These are phyloP conservation scores for Mucor plumbeus DNA, from an alignment of 371 early-diverging fungal genomes.

Conservation along the genomic window DNA sequence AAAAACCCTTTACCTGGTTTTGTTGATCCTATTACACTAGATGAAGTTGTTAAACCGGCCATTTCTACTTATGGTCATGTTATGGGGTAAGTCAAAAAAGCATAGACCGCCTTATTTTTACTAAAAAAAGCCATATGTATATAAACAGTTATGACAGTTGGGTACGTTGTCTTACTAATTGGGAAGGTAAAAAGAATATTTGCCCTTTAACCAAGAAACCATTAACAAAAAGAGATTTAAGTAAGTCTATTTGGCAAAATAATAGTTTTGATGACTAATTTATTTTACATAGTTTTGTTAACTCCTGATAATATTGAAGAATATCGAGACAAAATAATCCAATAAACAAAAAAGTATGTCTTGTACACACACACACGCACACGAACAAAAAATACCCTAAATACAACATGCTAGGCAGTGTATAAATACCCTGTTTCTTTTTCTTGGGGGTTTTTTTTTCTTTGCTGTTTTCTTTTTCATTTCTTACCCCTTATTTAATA, in stretches of 20 bases:
- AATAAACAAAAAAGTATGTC: constrained; percentile 11
- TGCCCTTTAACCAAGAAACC: constrained; percentile 95
- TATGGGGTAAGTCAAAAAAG: constrained; percentile 67
- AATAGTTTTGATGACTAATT: background rate
- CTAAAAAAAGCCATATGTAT: background rate
- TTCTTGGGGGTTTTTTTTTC: background rate
- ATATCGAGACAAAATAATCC: constrained; percentile 39
- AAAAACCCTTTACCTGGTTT: constrained; percentile 90
- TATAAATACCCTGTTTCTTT: constrained; percentile 1
- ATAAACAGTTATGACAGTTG: constrained; percentile 82
- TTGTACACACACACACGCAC: background rate
- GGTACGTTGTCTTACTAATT: constrained; percentile 87
- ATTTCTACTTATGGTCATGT: constrained; percentile 97
- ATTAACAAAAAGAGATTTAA: constrained; percentile 86
- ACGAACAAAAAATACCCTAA: background rate
- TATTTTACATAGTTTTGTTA: constrained; percentile 29
- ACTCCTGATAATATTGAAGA: constrained; percentile 43
- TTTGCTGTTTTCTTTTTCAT: background rate
- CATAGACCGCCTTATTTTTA: background rate
- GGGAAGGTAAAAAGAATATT: constrained; percentile 81
- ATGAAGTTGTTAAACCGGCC: constrained; percentile 90
- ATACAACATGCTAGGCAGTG: background rate
- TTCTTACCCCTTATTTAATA: background rate
- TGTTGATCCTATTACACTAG: constrained; percentile 92
- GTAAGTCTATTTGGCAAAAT: constrained; percentile 25